A percentile compares a stretch with the other conserved stretches of the same genome.
Evolutionary conservation across 768 basidiomycete species (phyloP).

Genomic region (Trametes elegans): DNA sequence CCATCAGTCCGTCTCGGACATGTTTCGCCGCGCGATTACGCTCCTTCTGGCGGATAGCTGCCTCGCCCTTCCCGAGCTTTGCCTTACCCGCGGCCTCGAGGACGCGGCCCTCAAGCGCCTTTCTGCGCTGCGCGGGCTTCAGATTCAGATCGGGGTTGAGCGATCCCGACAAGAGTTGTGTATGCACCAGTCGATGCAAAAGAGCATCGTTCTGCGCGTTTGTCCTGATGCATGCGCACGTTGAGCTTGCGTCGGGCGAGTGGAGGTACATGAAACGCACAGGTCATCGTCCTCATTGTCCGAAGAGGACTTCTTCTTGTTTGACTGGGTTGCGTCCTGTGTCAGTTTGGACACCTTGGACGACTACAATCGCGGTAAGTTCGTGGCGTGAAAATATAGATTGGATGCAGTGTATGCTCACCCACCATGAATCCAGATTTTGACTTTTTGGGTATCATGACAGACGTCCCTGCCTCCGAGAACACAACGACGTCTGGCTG

Average conservation of each 20-base stretch:
- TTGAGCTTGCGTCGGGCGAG: too few species aligned
- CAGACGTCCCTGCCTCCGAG: slow-evolving; percentile 35
- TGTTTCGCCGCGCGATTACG: slow-evolving; percentile 68
- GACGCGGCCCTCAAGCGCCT: slow-evolving; percentile 75
- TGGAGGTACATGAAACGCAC: too few species aligned
- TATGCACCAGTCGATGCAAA: slow-evolving; percentile 78
- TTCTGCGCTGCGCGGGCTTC: slow-evolving; percentile 64
- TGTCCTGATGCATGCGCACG: too few species aligned
- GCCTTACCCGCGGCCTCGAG: slow-evolving; percentile 67
- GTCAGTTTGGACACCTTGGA: slow-evolving; percentile 70
- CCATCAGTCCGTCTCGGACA: slow-evolving; percentile 66
- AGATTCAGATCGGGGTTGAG: slow-evolving; percentile 58
- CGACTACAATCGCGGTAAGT: slow-evolving; percentile 46
- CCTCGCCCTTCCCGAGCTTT: slow-evolving; percentile 76
- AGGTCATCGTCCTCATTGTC: slow-evolving; percentile 52
- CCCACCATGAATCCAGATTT: slow-evolving; percentile 74
- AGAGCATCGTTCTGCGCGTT: slow-evolving; percentile 76
- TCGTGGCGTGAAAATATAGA: neutral
- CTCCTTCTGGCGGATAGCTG: slow-evolving; percentile 55
- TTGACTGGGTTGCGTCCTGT: slow-evolving; percentile 29
- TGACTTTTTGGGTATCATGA: slow-evolving; percentile 30
- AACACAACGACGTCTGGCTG: slow-evolving; percentile 58
- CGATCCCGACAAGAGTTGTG: slow-evolving; percentile 74
- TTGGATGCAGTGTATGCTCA: slow-evolving; percentile 4
- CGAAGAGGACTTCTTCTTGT: slow-evolving; percentile 25